A percentile compares a stretch with the other conserved stretches of the same genome.
phyloP scores from a whole-genome alignment of 2,329 filamentous ascomycete genomes.

The Colletotrichum tropicicola region DNA sequence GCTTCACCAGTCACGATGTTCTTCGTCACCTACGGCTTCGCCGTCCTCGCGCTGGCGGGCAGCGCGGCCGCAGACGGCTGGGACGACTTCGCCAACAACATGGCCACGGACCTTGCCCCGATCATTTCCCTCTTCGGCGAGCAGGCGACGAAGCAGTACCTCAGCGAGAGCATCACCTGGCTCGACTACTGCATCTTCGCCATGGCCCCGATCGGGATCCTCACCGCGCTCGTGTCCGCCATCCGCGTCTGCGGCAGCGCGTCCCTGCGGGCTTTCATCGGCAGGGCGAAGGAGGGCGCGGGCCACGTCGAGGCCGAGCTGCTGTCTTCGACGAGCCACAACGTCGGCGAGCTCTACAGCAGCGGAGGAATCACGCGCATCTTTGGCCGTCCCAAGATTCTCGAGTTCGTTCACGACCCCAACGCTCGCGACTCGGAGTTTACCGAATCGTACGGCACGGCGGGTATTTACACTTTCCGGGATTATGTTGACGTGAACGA shows the following conservation, averaged over 20 bases:
- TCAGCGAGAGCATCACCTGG: not conserved
- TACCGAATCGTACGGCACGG: not conserved
- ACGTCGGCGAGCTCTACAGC: not conserved
- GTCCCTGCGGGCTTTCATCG: not conserved
- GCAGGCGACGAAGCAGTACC: not conserved
- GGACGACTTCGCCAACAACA: not conserved
- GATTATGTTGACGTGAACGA: not conserved
- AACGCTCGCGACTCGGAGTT: not conserved
- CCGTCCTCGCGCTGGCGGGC: not conserved
- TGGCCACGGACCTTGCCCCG: not conserved
- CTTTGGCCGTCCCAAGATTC: fast-evolving
- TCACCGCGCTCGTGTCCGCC: not conserved
- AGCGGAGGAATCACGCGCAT: not conserved
- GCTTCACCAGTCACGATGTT: too few species aligned
- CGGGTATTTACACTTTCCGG: not conserved
- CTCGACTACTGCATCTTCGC: not conserved
- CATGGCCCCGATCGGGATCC: not conserved
- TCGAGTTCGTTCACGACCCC: not conserved
- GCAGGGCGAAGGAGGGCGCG: not conserved
- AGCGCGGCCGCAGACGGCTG: not conserved
- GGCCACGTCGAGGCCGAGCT: not conserved
- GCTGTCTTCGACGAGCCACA: not conserved
- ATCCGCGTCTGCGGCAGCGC: not conserved
- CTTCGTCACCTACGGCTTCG: not conserved
- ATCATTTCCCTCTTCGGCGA: not conserved